Evolutionary conservation across 345 rosid species (phyloP), one percentile per base, ranked within the genome.

Genomic region (Clausena lansium): DNA sequence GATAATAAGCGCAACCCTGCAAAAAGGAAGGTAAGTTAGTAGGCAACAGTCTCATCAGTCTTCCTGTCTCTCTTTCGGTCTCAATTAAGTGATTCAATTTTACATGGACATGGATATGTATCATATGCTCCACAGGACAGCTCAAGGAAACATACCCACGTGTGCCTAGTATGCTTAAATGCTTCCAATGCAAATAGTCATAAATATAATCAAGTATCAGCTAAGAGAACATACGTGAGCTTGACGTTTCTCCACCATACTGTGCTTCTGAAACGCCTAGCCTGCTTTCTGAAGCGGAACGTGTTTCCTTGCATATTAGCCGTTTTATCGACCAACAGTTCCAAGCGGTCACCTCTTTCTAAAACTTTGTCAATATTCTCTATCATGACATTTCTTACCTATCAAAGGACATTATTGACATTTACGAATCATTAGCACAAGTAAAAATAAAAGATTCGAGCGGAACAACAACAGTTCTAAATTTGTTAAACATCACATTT

Each of bases 201-300:
- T 20, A 24, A 32, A 50, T 38, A 66, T 64, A 60, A 75, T 27
- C 27, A 54, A 61, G 8, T 58, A 58, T 67, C 4, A 61, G 73
- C 27, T 47, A 1, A 78, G 64, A 66, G 73, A 76, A 76, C 92
- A 54, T 88, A 96, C 99, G 86, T 91, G 70, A 96, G 97, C 88
- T 90, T 88, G 82, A 91, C 90, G 52, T 96, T 96, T 87, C 92
- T 88, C 99, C 99, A 96, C 99, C 98, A 94, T 55, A 90, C 93
- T 4, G 88, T 47, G 83, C 81, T 89, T 86, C 97, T 89, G 81
- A 87, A 92, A 47, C 91, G 97, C 32, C 98, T 98, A 81, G 97
- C 88, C 88, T 94, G 99, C 85, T 96, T 94, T 81, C 98, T 86
- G 83, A 96, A 96, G 66, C 98, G 92, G 74, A 95, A 91, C 73